Evolutionary conservation across 352 stramenopile species (phyloP).

Genomic region (Peronosclerospora sorghi): DNA sequence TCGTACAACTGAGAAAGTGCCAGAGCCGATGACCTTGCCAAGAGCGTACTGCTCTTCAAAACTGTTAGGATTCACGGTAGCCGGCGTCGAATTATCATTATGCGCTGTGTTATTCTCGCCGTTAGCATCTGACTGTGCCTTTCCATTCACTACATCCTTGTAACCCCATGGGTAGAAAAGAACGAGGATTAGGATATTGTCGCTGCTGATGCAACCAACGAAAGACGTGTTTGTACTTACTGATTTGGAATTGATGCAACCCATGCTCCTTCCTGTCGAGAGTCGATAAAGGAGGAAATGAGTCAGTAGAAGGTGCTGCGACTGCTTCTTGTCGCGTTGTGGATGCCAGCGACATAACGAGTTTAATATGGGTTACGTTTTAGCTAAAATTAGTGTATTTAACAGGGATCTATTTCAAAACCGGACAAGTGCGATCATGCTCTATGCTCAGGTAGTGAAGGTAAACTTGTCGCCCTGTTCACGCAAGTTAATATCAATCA

Average conservation of each 20-base stretch:
- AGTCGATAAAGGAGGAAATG: background rate
- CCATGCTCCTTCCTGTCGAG: conserved; percentile 29
- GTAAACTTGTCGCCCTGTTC: conserved; percentile 63
- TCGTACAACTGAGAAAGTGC: conserved; percentile 85
- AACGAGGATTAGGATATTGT: background rate
- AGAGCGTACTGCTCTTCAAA: conserved; percentile 82
- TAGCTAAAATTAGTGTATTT: conserved; percentile 17
- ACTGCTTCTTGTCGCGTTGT: conserved; percentile 24
- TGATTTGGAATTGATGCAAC: conserved; percentile 65
- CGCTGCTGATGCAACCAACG: background rate
- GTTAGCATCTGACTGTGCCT: conserved; percentile 22
- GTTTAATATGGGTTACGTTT: background rate
- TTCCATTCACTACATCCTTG: conserved; percentile 37
- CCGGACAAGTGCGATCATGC: conserved; percentile 6
- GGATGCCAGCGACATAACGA: background rate
- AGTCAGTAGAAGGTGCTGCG: conserved; percentile 17
- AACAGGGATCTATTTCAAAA: conserved; percentile 16
- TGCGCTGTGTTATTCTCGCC: conserved; percentile 20
- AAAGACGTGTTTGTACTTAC: conserved; percentile 14
- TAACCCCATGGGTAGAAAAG: conserved; percentile 6
- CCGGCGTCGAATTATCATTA: conserved; percentile 12
- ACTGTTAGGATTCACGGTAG: conserved; percentile 42
- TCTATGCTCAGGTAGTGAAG: conserved; percentile 56
- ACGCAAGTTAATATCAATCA: conserved; percentile 11
- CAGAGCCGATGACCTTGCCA: conserved; percentile 81